Base-by-base conservation (phyloP, 2,329 filamentous ascomycete species). In the Coniochaeta hoffmannii region DNA sequence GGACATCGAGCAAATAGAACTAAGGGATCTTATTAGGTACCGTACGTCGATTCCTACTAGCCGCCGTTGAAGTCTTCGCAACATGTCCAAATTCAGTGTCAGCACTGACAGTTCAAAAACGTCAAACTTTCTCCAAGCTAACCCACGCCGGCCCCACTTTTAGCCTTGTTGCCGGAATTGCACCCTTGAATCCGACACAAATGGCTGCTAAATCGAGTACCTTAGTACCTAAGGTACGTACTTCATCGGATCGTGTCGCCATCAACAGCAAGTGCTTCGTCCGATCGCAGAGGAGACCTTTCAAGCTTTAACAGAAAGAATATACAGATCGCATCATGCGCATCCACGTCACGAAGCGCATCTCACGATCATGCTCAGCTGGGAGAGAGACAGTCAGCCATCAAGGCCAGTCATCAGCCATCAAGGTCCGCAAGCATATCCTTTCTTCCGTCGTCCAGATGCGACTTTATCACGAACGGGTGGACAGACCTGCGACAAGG, bases 401-500 rank as follows among this genome's bases (percentile, higher is more conserved):
- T n/a, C n/a, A n/a, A n/a, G n/a, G n/a, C n/a, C n/a, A n/a, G n/a
- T n/a, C n/a, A n/a, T n/a, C n/a, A n/a, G n/a, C n/a, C n/a, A n/a
- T n/a, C n/a, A n/a, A n/a, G n/a, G n/a, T n/a, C n/a, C n/a, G n/a
- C n/a, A n/a, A n/a, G n/a, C n/a, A n/a, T n/a, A n/a, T n/a, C n/a
- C n/a, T n/a, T n/a, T n/a, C n/a, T n/a, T n/a, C n/a, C 10, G 35
- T 38, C 19, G 35, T 38, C 35, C n/a, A 41, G n/a, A 24, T 22
- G 46, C 46, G 46, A 50, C 49, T 51, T 51, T 51, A 31, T 51
- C 49, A 32, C n/a, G 28, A 24, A 51, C 49, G 28, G 49, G 17
- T 32, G 49, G 19, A 34, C 49, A 15, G 49, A 34, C 49, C 28
- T 51, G 31, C 28, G 15, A 34, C 49, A 51, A 28, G 49, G 49